Evolutionary conservation across 257 asterid genomes (phyloP), one percentile per base, ranked within the genome.

Genomic region (Fraxinus americana): DNA sequence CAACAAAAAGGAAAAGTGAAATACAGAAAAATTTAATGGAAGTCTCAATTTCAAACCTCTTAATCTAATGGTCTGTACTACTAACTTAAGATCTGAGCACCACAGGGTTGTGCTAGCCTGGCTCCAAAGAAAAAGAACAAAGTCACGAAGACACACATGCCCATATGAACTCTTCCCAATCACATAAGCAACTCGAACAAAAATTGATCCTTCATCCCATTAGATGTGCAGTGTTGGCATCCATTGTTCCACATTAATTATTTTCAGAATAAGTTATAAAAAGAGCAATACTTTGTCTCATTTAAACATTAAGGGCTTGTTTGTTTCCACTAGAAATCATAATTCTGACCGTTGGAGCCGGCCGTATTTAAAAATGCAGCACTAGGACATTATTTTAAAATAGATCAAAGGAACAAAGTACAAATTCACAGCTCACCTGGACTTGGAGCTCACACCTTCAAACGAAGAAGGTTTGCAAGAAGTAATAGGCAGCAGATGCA

Each of bases 401-500:
- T 57, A 57, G 66, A 57, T 61, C 34, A 57, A 54, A 30, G 19
- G 13, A 21, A 59, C 25, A n/a, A 39, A 38, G 2, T 32, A 76
- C 43, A 70, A 6, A 70, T 66, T 19, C 71, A 23, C 29, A 57
- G 78, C 84, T 80, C 59, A 87, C 89, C 91, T 76, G 82, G 97
- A 89, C 82, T 78, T 87, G 82, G 94, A 86, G 71, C 78, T 36
- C 54, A 81, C 83, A 66, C 87, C 93, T 81, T 92, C 95, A 71
- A 67, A 73, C 38, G 87, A 82, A 61, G 91, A 74, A 77, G 83
- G 70, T 10, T 72, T 73, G 21, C 88, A 81, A 61, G 89, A 76
- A 81, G 97, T 94, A 81, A 95, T 90, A 61, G 99, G 98, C 78
- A 91, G 79, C 80, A 91, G 82, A 76, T 93, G 87, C 89, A 95